Conservation (phyloP, 768 basidiomycete species). For the Pleurotus djamor region DNA sequence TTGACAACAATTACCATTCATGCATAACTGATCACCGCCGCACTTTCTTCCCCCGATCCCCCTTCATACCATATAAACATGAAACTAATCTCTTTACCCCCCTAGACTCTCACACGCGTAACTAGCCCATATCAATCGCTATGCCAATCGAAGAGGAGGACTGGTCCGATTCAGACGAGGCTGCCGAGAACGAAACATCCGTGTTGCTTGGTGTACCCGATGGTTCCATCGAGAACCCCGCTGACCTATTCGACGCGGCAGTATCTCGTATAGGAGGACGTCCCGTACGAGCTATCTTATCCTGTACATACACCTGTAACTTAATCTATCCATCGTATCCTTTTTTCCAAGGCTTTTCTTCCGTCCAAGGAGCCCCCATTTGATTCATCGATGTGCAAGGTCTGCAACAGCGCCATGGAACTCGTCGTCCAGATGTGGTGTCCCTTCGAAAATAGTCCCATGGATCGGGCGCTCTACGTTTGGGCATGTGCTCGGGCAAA, state of each 20-base stretch:
- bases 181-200: conserved; percentile 63
- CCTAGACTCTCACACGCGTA: conserved; percentile 11
- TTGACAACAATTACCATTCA: conserved; percentile 79
- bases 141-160: conserved; percentile 53
- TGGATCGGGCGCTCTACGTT: conserved; percentile 83
- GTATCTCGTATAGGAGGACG: conserved; percentile 89
- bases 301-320: conserved; percentile 36
- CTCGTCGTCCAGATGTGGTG: conserved; percentile 89
- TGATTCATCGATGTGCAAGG: conserved; percentile 66
- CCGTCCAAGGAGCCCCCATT: conserved; percentile 59
- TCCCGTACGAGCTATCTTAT: conserved; percentile 74
- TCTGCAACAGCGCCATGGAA: conserved; percentile 74
- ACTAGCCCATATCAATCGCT: conserved; percentile 10
- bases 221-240: conserved; percentile 53
- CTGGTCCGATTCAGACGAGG: conserved; percentile 84
- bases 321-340: conserved; percentile 36
- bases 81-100: conserved; percentile 15
- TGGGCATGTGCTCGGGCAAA: conserved; percentile 74
- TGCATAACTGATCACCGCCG: conserved; percentile 73
- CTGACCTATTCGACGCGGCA: conserved; percentile 70
- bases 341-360: conserved; percentile 70
- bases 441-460: conserved; percentile 80
- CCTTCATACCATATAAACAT: conserved; percentile 4
- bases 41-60: conserved; percentile 13
- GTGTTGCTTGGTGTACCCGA: conserved; percentile 83